phyloP scores from a whole-genome alignment of 352 stramenopile genomes.

The Phytophthora litchii region DNA sequence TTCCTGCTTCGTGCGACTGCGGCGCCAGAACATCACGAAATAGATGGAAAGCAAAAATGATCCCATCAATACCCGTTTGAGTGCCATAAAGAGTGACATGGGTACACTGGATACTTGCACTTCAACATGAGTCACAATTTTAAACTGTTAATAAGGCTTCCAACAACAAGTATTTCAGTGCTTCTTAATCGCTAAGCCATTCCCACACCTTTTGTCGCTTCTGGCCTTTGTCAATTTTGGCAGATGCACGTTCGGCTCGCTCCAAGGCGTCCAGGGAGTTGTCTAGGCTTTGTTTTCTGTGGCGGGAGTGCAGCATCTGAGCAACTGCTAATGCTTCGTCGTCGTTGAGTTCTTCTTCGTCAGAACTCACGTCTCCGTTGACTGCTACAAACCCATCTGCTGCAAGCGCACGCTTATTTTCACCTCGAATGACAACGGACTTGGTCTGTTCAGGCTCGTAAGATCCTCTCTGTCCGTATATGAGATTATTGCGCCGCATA shows the following conservation, averaged over 20 bases:
- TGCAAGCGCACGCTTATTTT: constrained; percentile 34
- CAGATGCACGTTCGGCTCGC: constrained; percentile 37
- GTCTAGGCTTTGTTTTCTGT: constrained; percentile 33
- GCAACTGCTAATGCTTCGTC: constrained; percentile 17
- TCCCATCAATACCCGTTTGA: constrained; percentile 15
- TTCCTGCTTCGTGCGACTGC: constrained; percentile 39
- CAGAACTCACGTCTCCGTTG: constrained; percentile 49
- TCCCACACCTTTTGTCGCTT: constrained; percentile 31
- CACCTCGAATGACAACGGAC: constrained; percentile 47
- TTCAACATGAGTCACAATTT: constrained; percentile 11
- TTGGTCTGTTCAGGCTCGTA: constrained; percentile 57
- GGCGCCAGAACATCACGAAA: constrained; percentile 66
- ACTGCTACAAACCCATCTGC: constrained; percentile 61
- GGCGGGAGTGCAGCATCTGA: constrained; percentile 3
- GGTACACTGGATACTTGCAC: constrained; percentile 1
- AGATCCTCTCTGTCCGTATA: constrained; percentile 48
- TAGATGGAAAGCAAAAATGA: constrained; percentile 11
- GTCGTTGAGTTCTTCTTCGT: constrained; percentile 32
- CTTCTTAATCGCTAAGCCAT: constrained; percentile 4
- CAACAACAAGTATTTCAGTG: too few relatives aligned
- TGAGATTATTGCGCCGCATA: constrained; percentile 45
- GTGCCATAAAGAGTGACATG: constrained; percentile 22
- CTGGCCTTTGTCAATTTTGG: not conserved
- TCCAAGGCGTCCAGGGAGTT: constrained; percentile 48
- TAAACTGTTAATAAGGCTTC: too few relatives aligned